Percentiles rank a stretch among this genome's conserved stretches.
Conservation (phyloP, 768 basidiomycete genomes). For the Xerocomellus amylosporus region DNA sequence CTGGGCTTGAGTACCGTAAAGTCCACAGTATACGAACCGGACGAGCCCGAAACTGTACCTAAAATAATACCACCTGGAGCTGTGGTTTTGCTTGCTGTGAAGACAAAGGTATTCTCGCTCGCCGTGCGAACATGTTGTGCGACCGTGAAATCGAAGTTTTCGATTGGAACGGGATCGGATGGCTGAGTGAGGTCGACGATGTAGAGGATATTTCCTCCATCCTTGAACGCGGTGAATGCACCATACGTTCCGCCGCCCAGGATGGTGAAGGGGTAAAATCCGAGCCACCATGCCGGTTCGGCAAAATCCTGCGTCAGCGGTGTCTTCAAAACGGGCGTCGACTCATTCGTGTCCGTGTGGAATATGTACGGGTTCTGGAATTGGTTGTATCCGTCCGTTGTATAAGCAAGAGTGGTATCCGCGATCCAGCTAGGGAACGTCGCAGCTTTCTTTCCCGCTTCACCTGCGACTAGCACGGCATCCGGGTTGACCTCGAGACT, state of each 20-base stretch:
- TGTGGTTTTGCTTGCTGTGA: not conserved
- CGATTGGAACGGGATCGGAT: not conserved
- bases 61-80: constrained; percentile 11
- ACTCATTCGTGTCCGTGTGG: constrained; percentile 27
- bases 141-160: constrained; percentile 5
- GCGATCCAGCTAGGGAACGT: constrained; percentile 39
- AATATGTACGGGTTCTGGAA: constrained; percentile 48
- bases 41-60: constrained; percentile 7
- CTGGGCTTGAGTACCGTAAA: constrained; percentile 12
- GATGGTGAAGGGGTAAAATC: constrained; percentile 18
- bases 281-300: constrained; percentile 16
- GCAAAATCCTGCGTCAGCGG: constrained; percentile 22
- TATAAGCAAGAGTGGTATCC: constrained; percentile 54
- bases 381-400: constrained; percentile 52
- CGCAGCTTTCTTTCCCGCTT: constrained; percentile 35
- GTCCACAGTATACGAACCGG: not conserved
- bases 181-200: constrained; percentile 21
- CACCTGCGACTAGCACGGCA: constrained; percentile 45
- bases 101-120: constrained; percentile 4
- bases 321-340: constrained; percentile 26
- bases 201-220: constrained; percentile 34
- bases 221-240: constrained; percentile 31
- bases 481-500: constrained; percentile 25
- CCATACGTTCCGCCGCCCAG: constrained; percentile 23
- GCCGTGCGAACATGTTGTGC: constrained; percentile 12